Evolutionary conservation across 2,329 filamentous ascomycete species (phyloP).

Genomic region (Camillea tinctor): DNA sequence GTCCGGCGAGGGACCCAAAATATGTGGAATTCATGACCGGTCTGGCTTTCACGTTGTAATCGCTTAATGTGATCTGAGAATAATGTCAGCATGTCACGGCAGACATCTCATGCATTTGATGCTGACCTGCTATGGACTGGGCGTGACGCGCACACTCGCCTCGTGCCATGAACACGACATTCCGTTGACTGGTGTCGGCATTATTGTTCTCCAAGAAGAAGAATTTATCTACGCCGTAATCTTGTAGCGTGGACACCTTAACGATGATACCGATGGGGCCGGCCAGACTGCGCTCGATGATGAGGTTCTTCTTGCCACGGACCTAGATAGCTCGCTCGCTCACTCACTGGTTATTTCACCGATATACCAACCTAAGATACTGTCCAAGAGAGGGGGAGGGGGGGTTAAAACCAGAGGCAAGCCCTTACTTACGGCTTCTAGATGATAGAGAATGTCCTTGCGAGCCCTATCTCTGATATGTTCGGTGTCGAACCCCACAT

Average conservation of each 20-base stretch:
- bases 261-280: constrained; percentile 88
- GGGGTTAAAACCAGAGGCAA: constrained; percentile 15
- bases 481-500: constrained; percentile 68
- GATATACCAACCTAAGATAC: neutral
- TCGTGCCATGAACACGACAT: constrained; percentile 89
- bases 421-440: constrained; percentile 83
- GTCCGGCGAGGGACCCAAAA: constrained; percentile 95
- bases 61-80: constrained; percentile 82
- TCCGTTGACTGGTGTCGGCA: constrained; percentile 89
- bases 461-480: constrained; percentile 79
- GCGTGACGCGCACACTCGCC: constrained; percentile 86
- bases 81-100: constrained; percentile 60
- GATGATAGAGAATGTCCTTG: constrained; percentile 83
- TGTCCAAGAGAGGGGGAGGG: neutral
- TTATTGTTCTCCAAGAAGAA: constrained; percentile 97
- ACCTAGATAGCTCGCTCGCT: constrained; percentile 57
- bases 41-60: constrained; percentile 81
- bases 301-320: constrained; percentile 96
- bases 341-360: constrained; percentile 12
- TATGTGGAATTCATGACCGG: constrained; percentile 93
- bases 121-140: constrained; percentile 82
- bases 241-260: constrained; percentile 92
- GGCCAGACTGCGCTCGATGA: constrained; percentile 87
- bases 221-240: constrained; percentile 97
- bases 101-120: constrained; percentile 41